Evolutionary conservation across 345 rosid genomes (phyloP), one percentile per base, ranked within the genome.

Genomic region (Triadica sebifera): DNA sequence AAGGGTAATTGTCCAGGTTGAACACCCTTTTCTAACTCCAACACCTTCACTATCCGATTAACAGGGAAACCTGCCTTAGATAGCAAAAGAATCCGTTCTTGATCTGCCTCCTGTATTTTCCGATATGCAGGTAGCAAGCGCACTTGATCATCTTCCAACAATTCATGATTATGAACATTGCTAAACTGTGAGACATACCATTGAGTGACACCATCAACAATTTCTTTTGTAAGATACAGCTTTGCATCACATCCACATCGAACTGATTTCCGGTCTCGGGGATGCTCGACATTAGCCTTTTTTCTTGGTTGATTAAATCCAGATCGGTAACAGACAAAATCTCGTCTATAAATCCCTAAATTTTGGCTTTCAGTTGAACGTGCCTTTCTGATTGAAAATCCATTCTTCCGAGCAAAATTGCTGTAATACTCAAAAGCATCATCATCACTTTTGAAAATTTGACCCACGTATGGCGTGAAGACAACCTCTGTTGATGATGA

Each of bases 181-280:
- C 98, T 94, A 77, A 92, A 94, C 72, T 94, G 98, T 11, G 97
- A 89, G 62, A 94, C 87, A 63, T 80, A 94, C 97, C 98, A 94
- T 29, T 89, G 98, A 68, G 79, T 47, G 47, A 73, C 86, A 67
- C 92, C 91, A 56, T 86, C 77, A 73, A 84, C 86, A 67, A 90
- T 74, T 79, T 94, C 94, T 78, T 92, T 92, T 4, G 94, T 89
- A 78, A 94, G 74, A 79, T 92, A 94, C 50, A 94, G 60, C 79
- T 94, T 94, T 5, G 94, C 91, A 84, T 94, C 98, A 65, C 98
- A 94, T 60, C 98, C 98, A 66, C 97, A 92, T 13, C 98, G 85
- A 58, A 92, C 95, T 0, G 97, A 94, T 71, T 92, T 92, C 51
- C 97, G 87, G 58, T 92, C 98, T n/a, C 98, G 81, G 8, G 93